A percentile compares a stretch with the other conserved stretches of the same genome.
phyloP scores from a whole-genome alignment of 2,329 filamentous ascomycete genomes.

The Botrytis pseudocinerea region DNA sequence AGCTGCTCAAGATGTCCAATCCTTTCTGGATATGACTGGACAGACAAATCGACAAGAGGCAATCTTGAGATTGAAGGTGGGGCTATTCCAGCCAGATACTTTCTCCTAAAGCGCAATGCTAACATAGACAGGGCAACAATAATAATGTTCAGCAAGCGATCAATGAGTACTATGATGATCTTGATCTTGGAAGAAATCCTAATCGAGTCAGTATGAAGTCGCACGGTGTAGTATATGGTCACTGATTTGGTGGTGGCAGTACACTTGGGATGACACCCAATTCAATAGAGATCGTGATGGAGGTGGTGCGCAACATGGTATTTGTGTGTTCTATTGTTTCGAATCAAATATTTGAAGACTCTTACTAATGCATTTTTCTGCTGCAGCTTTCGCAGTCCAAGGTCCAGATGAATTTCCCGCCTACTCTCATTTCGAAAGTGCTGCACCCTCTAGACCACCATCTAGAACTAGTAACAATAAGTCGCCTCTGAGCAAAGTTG shows the following conservation, averaged over 20 bases:
- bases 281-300: constrained; percentile 57
- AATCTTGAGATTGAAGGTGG: constrained; percentile 21
- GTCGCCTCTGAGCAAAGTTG: constrained; percentile 56
- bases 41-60: constrained; percentile 20
- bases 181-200: constrained; percentile 33
- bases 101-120: constrained; percentile 21
- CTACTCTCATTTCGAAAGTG: constrained; percentile 16
- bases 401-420: constrained; percentile 24
- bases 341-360: neutral
- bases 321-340: constrained; percentile 44
- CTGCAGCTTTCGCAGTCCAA: constrained; percentile 21
- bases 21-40: constrained; percentile 20
- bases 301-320: constrained; percentile 43
- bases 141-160: constrained; percentile 52
- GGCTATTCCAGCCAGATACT: neutral
- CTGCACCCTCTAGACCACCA: constrained; percentile 55
- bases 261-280: constrained; percentile 57
- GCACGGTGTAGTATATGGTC: neutral
- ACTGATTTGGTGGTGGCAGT: constrained; percentile 37
- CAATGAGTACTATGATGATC: constrained; percentile 54
- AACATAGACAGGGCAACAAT: constrained; percentile 45
- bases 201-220: constrained; percentile 42
- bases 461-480: constrained; percentile 56
- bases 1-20: constrained; percentile 21
- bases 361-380: neutral